A percentile compares a stretch with the other conserved stretches of the same genome.
phyloP scores from a whole-genome alignment of 2,329 filamentous ascomycete species.

The Akanthomyces dipterigenus region DNA sequence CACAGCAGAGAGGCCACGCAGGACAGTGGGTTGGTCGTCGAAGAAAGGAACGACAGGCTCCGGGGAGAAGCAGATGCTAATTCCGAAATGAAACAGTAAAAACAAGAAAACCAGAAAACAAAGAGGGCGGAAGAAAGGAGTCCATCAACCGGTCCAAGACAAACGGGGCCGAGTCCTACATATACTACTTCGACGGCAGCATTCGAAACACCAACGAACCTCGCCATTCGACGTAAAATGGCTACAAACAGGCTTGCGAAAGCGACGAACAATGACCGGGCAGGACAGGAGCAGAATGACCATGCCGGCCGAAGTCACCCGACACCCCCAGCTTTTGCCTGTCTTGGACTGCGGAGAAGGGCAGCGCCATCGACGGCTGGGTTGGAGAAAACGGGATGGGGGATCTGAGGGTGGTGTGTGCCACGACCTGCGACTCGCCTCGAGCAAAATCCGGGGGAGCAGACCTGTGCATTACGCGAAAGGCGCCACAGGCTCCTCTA shows the following conservation, averaged over 20 bases:
- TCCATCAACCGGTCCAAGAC: neutral
- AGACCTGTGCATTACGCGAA: neutral
- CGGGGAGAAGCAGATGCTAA: neutral
- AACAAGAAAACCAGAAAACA: neutral
- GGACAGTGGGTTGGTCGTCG: neutral
- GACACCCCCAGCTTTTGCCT: slow-evolving; percentile 2
- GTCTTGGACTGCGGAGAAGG: slow-evolving; percentile 4
- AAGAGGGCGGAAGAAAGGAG: neutral
- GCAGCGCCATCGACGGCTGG: slow-evolving; percentile 2
- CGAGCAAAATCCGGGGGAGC: slow-evolving; percentile 6
- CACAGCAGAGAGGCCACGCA: too few relatives aligned
- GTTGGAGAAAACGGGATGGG: slow-evolving; percentile 5
- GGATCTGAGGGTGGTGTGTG: neutral
- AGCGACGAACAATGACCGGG: slow-evolving; percentile 7
- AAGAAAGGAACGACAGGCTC: neutral
- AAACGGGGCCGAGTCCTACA: neutral
- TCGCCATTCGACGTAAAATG: neutral
- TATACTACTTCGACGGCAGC: neutral
- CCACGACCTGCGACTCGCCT: neutral
- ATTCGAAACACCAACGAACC: neutral
- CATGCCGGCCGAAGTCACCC: slow-evolving; percentile 8
- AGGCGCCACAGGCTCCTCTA: neutral
- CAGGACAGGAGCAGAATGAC: neutral
- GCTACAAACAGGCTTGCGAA: neutral
- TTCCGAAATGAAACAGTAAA: neutral